Evolutionary conservation across 805 yeast species (phyloP).

Genomic region (Candida chilensis): DNA sequence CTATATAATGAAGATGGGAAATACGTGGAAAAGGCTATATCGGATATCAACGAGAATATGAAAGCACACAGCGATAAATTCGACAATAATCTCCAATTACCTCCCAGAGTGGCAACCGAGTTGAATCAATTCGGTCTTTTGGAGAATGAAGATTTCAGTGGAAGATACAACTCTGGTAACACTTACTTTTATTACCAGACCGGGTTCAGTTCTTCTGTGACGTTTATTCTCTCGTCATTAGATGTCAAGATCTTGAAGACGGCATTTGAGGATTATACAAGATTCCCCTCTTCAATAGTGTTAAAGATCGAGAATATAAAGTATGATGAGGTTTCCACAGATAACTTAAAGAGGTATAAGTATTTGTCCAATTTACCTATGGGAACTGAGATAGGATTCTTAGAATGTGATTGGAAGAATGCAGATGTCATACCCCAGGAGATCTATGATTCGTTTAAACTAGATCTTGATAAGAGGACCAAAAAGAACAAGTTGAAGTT

Average conservation of each 20-base stretch:
- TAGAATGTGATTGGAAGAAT: constrained; percentile 76
- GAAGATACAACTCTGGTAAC: constrained; percentile 21
- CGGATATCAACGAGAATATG: constrained; percentile 40
- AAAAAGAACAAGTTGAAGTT: constrained; percentile 37
- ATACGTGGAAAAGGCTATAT: constrained; percentile 45
- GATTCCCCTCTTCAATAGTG: constrained; percentile 59
- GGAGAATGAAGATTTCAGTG: constrained; percentile 2
- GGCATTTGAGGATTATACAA: constrained; percentile 45
- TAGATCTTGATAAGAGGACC: constrained; percentile 50
- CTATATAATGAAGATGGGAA: constrained; percentile 53
- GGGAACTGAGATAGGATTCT: constrained; percentile 75
- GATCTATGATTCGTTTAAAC: constrained; percentile 34
- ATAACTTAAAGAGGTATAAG: constrained; percentile 52
- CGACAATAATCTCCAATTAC: constrained; percentile 4
- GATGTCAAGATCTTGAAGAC: constrained; percentile 68
- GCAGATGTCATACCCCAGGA: constrained; percentile 25
- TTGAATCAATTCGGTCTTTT: constrained; percentile 1
- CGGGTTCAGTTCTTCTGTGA: constrained; percentile 50
- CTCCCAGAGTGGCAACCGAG: background rate
- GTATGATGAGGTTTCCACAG: constrained; percentile 55
- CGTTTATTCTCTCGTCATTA: constrained; percentile 65
- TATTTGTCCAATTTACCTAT: constrained; percentile 75
- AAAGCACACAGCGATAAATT: constrained; percentile 23
- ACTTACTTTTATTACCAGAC: constrained; percentile 75
- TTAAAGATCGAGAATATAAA: constrained; percentile 62